A percentile compares a stretch with the other conserved stretches of the same genome.
Conservation (phyloP, 306 rosid genomes). For the Neltuma alba region DNA sequence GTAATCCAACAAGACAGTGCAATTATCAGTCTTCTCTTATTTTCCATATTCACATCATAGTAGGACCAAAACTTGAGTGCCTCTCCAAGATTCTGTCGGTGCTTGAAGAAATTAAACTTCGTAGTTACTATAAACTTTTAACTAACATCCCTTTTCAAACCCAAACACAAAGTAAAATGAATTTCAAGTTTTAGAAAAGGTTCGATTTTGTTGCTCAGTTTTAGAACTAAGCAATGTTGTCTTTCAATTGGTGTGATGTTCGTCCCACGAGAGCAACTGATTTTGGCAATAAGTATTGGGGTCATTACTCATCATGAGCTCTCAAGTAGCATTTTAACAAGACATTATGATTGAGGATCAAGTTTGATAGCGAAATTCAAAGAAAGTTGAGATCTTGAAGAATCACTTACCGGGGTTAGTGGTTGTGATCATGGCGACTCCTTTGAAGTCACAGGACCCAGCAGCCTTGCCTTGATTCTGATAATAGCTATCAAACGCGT, state of each 20-base stretch:
- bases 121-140: background rate
- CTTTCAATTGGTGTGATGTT: background rate
- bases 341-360: background rate
- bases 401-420: slow-evolving; percentile 76
- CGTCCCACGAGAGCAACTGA: slow-evolving; percentile 1
- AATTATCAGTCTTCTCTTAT: background rate
- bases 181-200: background rate
- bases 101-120: background rate
- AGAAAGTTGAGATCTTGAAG: background rate
- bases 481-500: slow-evolving; percentile 91
- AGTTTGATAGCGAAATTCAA: background rate
- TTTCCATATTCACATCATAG: background rate
- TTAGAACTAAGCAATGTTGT: background rate
- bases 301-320: background rate
- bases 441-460: slow-evolving; percentile 88
- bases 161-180: no score
- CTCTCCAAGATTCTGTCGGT: slow-evolving; percentile 26
- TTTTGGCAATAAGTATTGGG: background rate
- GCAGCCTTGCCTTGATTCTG: slow-evolving; percentile 63
- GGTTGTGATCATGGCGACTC: slow-evolving; percentile 82
- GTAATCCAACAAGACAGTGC: no score
- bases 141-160: no score
- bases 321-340: background rate
- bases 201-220: background rate
- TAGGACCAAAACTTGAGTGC: background rate